Base-by-base conservation (phyloP, 225 moss, liverwort and hornwort species). In the Bryum argenteum region DNA sequence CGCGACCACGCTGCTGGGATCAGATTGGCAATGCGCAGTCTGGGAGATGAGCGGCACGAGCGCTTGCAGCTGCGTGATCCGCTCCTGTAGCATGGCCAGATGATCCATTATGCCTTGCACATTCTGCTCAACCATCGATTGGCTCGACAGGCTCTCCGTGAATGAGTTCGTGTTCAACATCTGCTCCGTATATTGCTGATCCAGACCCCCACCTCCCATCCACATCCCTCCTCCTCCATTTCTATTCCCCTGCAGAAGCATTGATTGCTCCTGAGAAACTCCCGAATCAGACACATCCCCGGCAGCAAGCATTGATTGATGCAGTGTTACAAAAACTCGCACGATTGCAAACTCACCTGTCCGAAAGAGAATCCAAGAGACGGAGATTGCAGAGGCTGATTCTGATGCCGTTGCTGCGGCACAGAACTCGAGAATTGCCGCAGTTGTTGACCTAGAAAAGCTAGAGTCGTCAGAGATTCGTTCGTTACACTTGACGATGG, bases 61-160 rank as follows among this genome's bases (percentile, higher is more conserved):
- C 14, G 89, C 85, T 79, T 93, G 96, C 28, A 96, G 89, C 19
- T 91, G 96, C 1, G 76, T 79, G 54, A 96, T 82, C 15, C 88
- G 89, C 44, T 96, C 90, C 70, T 96, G 93, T 15, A 96, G 85
- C 45, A 90, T 73, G 8, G 84, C 50, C 13, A 96, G 84, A 16
- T 81, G 88, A 16, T 78, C 77, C 87, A 91, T 87, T 64, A 95
- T 84, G 11, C 74, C 58, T 66, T 88, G 85, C 39, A 83, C 80
- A 23, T 79, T 78, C 64, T 83, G 80, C 42, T 84, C 83, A 58
- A 83, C 84, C 58, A 81, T 28, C n/a, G 81, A 79, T 48, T 84
- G 87, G 65, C 33, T 81, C 5, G 74, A 10, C 15, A 73, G 51
- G 45, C 71, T 72, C 53, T 77, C 84, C 8, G 76, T 1, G 14